Conservation (phyloP, 176 grass and related monocot genomes). For the Metroxylon sagu region DNA sequence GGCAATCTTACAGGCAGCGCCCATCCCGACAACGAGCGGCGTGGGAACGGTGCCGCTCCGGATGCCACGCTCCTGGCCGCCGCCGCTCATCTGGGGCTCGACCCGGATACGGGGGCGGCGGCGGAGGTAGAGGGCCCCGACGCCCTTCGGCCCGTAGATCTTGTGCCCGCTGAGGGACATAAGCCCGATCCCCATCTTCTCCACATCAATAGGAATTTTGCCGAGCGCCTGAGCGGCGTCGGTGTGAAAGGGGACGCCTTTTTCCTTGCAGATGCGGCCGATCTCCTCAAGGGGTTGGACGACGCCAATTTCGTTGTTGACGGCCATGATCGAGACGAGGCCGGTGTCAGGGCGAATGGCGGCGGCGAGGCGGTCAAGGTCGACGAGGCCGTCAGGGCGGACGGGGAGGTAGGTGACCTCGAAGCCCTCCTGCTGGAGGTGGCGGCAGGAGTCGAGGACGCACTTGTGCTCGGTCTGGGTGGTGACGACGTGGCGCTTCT, state of each 20-base stretch:
- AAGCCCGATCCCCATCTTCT: constrained; percentile 67
- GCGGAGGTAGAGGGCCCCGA: constrained; percentile 77
- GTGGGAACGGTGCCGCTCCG: constrained; percentile 89
- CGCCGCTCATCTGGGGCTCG: constrained; percentile 89
- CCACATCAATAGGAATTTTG: constrained; percentile 76
- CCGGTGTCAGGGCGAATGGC: constrained; percentile 77
- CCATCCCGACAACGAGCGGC: constrained; percentile 70
- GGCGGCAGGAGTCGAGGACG: constrained; percentile 81
- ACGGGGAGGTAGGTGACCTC: constrained; percentile 89
- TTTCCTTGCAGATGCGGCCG: constrained; percentile 69
- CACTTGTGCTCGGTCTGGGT: constrained; percentile 98
- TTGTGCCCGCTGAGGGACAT: constrained; percentile 89
- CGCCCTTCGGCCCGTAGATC: constrained; percentile 92
- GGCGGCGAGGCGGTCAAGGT: constrained; percentile 46
- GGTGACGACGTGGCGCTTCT: constrained; percentile 76
- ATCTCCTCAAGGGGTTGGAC: constrained; percentile 84
- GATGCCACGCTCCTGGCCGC: constrained; percentile 85
- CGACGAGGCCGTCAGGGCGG: constrained; percentile 60
- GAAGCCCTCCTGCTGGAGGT: constrained; percentile 79
- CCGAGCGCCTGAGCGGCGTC: constrained; percentile 73
- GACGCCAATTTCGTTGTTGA: constrained; percentile 95
- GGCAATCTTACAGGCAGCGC: constrained; percentile 71
- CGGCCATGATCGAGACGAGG: constrained; percentile 85
- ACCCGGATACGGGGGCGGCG: constrained; percentile 80
- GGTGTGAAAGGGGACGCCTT: constrained; percentile 77